Evolutionary conservation across 2,329 filamentous ascomycete genomes (phyloP).

Genomic region (Fusarium agapanthi): DNA sequence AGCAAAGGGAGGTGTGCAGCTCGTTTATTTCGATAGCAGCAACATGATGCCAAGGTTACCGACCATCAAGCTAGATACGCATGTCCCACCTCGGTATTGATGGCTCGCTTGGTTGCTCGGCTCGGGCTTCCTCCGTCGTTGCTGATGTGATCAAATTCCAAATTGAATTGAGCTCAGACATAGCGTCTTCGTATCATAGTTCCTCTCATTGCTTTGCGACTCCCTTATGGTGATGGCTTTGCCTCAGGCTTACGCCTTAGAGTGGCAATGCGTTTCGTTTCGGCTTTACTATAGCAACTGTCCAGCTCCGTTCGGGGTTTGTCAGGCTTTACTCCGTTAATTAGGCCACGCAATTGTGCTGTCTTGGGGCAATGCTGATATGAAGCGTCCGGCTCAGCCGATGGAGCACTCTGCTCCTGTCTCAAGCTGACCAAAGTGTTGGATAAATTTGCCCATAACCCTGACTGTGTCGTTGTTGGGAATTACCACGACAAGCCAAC

Average conservation of each 20-base stretch:
- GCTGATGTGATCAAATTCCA: constrained; percentile 35
- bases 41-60: background rate
- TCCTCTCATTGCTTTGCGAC: background rate
- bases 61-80: background rate
- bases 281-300: background rate
- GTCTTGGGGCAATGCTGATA: background rate
- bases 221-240: constrained; percentile 13
- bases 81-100: constrained; percentile 15
- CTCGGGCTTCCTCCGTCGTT: constrained; percentile 19
- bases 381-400: background rate
- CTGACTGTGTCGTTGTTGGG: constrained; percentile 13
- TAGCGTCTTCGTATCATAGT: background rate
- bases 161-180: background rate
- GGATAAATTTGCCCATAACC: background rate
- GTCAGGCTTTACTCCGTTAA: background rate
- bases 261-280: background rate
- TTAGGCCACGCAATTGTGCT: background rate
- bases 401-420: constrained; percentile 3
- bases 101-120: constrained; percentile 22
- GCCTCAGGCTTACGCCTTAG: background rate
- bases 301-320: background rate
- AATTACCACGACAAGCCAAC: constrained; percentile 3
- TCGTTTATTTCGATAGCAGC: background rate
- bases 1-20: background rate
- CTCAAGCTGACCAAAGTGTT: constrained; percentile 1